Percentiles rank a stretch among this genome's conserved stretches.
These are phyloP conservation scores for Hibiscus trionum DNA, from an alignment of 345 rosid genomes.

Conservation along the genomic window DNA sequence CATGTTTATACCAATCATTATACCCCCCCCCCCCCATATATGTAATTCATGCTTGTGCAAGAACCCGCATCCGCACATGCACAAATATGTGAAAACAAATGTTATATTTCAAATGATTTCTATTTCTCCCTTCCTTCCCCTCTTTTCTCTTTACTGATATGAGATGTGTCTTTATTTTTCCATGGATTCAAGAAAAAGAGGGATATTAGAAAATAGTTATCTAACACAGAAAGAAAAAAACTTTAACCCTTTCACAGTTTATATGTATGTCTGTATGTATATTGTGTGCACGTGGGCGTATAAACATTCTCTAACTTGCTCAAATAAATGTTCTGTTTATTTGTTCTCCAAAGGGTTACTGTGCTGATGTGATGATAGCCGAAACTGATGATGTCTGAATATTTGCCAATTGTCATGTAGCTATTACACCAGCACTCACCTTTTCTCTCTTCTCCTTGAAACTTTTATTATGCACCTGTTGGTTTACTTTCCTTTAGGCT, in stretches of 20 bases:
- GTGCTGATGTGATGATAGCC: background rate
- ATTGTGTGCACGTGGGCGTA: background rate
- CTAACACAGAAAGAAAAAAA: too few relatives aligned
- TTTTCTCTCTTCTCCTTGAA: background rate
- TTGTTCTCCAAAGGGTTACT: background rate
- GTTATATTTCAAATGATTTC: background rate
- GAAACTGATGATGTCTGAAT: background rate
- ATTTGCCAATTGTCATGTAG: background rate
- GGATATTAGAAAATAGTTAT: background rate
- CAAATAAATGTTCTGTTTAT: background rate
- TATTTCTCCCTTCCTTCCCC: background rate
- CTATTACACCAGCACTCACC: background rate
- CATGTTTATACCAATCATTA: background rate
- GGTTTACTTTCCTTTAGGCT: background rate
- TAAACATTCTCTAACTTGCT: background rate
- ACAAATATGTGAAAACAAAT: background rate
- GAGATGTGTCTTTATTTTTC: background rate
- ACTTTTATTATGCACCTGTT: background rate
- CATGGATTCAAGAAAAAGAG: background rate
- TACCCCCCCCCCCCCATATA: background rate
- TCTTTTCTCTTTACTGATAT: background rate
- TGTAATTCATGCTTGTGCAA: background rate
- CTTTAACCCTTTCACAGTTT: background rate
- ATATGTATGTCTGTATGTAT: background rate
- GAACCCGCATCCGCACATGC: background rate